A percentile compares a stretch with the other conserved stretches of the same genome.
phyloP scores from a whole-genome alignment of 2,329 filamentous ascomycete species.

The Colletotrichum euphorbiae region DNA sequence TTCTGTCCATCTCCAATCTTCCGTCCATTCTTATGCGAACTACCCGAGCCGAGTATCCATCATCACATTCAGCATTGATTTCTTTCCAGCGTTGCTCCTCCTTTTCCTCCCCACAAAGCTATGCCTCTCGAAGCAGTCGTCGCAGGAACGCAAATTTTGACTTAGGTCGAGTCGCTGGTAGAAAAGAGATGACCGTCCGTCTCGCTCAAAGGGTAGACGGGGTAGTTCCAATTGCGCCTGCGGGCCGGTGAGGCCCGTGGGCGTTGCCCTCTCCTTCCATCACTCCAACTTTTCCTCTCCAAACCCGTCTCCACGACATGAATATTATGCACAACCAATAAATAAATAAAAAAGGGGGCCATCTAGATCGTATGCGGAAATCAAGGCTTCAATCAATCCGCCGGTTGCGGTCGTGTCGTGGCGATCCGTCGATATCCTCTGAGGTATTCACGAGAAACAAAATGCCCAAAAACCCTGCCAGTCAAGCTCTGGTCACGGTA shows the following conservation, averaged over 20 bases:
- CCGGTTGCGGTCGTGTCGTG: conserved; percentile 28
- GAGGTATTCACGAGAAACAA: conserved; percentile 43
- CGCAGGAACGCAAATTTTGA: conserved; percentile 30
- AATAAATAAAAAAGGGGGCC: conserved; percentile 37
- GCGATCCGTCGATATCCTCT: conserved; percentile 34
- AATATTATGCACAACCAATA: conserved; percentile 39
- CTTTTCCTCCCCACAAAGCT: conserved; percentile 21
- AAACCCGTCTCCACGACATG: conserved; percentile 31
- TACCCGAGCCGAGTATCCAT: conserved; percentile 38
- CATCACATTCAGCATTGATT: conserved; percentile 22
- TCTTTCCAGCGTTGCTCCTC: conserved; percentile 15
- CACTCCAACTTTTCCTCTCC: conserved; percentile 39
- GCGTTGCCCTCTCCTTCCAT: conserved; percentile 21
- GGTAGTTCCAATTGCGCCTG: conserved; percentile 32
- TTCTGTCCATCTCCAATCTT: conserved; percentile 35
- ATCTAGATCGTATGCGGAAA: conserved; percentile 39
- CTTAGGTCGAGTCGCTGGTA: conserved; percentile 19
- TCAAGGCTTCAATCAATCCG: conserved; percentile 27
- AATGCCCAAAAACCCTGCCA: conserved; percentile 38
- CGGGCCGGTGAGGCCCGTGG: conserved; percentile 19
- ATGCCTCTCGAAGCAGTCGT: conserved; percentile 32
- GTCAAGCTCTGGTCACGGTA: conserved; percentile 40
- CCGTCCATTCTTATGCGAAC: conserved; percentile 39
- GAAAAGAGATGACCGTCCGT: conserved; percentile 29
- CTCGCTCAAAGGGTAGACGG: conserved; percentile 16